Evolutionary conservation across 441 rosid genomes (phyloP).

Genomic region (Syzygium syzygioides): DNA sequence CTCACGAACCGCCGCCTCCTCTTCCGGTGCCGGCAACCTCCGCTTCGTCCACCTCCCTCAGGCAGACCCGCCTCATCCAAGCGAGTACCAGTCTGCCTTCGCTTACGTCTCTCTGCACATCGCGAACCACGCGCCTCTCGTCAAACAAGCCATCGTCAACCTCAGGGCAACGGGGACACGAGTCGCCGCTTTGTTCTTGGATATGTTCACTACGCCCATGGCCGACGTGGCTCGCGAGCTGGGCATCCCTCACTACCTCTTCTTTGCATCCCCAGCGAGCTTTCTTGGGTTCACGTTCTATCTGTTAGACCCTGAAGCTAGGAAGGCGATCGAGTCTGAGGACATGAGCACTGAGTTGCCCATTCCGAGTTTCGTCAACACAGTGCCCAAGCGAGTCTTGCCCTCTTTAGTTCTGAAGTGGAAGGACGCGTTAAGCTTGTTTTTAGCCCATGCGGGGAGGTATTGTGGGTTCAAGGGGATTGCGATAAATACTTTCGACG

Average conservation of each 20-base stretch:
- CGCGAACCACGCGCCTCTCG: constrained; percentile 3
- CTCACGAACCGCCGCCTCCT: not conserved
- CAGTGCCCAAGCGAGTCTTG: not conserved
- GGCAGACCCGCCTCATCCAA: not conserved
- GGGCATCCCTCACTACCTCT: not conserved
- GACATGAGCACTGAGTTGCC: not conserved
- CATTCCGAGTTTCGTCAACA: not conserved
- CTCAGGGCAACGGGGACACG: not conserved
- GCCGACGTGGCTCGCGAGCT: not conserved
- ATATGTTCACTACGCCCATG: not conserved
- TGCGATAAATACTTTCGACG: not conserved
- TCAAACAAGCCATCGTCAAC: not conserved
- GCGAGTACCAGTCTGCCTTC: constrained; percentile 3
- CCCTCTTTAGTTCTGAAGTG: not conserved
- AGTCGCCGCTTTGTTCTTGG: not conserved
- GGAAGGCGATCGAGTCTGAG: not conserved
- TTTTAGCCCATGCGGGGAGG: not conserved
- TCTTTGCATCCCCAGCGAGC: not conserved
- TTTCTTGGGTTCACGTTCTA: not conserved
- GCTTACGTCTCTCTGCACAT: constrained; percentile 1
- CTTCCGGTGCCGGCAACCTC: not conserved
- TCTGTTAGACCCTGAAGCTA: not conserved
- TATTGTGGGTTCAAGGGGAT: not conserved
- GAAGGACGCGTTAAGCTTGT: not conserved
- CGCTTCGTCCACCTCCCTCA: constrained; percentile 8